Conservation (phyloP, 1,284 basidiomycete genomes). For the Trichosporon coremiiforme region DNA sequence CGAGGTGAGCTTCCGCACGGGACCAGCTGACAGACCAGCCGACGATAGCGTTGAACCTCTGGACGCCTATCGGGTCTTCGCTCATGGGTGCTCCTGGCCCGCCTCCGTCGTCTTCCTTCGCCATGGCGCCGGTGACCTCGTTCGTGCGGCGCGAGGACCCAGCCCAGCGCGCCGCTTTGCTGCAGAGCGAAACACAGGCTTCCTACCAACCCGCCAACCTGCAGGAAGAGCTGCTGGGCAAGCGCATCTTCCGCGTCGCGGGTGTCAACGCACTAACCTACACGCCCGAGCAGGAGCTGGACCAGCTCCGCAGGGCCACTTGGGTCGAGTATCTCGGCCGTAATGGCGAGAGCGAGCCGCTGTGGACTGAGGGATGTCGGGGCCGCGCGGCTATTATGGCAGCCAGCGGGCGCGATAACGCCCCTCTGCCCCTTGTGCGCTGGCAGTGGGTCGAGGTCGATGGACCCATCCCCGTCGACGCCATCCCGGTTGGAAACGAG, state of each 20-base stretch:
- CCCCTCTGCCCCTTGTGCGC: conserved; percentile 43
- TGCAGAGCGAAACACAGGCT: conserved; percentile 1
- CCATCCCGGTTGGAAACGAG: conserved; percentile 52
- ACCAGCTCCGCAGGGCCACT: conserved; percentile 37
- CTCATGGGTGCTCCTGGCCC: conserved; percentile 21
- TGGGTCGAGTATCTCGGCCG: conserved; percentile 39
- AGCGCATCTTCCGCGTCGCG: conserved; percentile 44
- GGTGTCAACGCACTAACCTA: conserved; percentile 48
- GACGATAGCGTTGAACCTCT: conserved; percentile 41
- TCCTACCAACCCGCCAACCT: conserved; percentile 27
- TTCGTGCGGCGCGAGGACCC: conserved; percentile 13
- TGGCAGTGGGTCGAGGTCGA: conserved; percentile 51
- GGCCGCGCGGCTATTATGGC: conserved; percentile 59
- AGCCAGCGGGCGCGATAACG: conserved; percentile 64
- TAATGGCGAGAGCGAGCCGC: conserved; percentile 60
- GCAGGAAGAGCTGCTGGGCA: conserved; percentile 45
- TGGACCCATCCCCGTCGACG: conserved; percentile 45
- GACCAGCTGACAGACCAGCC: conserved; percentile 34
- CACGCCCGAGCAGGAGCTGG: conserved; percentile 33
- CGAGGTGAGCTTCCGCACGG: conserved; percentile 17
- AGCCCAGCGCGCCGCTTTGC: background rate
- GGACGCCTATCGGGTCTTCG: conserved; percentile 41
- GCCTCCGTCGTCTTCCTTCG: background rate
- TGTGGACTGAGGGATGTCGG: conserved; percentile 67
- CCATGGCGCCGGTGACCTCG: conserved; percentile 1